Base-by-base conservation (phyloP, 192 early-diverging fungal genomes). In the Spinellus fusiger region DNA sequence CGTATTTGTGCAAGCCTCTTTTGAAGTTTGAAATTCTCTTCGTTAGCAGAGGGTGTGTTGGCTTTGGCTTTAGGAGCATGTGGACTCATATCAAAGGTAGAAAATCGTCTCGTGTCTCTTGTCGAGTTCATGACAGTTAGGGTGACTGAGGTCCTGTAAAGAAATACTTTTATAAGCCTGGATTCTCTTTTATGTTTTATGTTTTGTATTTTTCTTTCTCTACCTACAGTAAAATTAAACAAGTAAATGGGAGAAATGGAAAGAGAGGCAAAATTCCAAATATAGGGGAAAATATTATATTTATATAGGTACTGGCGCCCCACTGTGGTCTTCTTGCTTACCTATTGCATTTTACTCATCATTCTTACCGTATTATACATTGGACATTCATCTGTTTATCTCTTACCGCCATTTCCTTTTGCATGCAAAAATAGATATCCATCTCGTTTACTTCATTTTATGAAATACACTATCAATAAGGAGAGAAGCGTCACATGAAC, bases 21-120 rank as follows among this genome's bases (percentile, higher is more conserved):
- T 9, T 56, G 54, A 4, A 56, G 33, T 5, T 23, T 40, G 3
- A 35, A 25, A 25, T 56, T 56, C 26, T 56, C 37, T 5, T 56
- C 37, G 10, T 51, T 25, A 23, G 49, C 23, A 18, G 20, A 26
- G 0, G 49, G 22, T 7, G 32, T 56, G 10, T 10, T 56, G n/a
- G 25, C 22, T 23, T 56, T 35, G 34, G n/a, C 26, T 18, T 35
- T 15, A 13, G 50, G 35, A 15, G 25, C 32, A 25, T 56, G 35
- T 16, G 32, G n/a, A 26, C 20, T 32, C 16, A 25, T 37, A 37
- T 55, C 54, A 18, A 56, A 56, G 13, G 54, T 56, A 56, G 54
- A 56, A 25, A 40, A 56, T 32, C 54, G 32, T 56, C 54, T 32
- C 35, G 54, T 37, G 54, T 32, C 35, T 37, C 38, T 56, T 37